Base-by-base conservation (phyloP, 139 green algal genomes). In the Nannochloris sp. region DNA sequence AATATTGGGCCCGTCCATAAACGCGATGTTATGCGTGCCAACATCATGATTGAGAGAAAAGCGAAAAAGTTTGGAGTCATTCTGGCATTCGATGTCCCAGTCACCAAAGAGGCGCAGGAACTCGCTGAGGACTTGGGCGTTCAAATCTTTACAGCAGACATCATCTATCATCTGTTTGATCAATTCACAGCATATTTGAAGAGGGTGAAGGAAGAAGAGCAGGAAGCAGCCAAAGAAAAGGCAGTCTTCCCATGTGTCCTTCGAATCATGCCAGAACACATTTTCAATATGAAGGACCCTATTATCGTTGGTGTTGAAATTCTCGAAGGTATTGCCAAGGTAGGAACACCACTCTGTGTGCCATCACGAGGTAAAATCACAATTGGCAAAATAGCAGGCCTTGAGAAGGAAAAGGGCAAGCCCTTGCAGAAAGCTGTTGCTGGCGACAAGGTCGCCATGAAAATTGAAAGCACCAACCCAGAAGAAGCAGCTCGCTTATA, bases 91-190 rank as follows among this genome's bases (percentile, higher is more conserved):
- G 93, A 99, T 54, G 91, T 99, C 16, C 76, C 80, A 1, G 86
- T 95, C 31, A 87, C 65, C 18, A 81, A 72, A 36, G 89, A 97
- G 66, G 91, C 92, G 11, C 44, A 63, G 0, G 75, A 88, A 56
- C 78, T 95, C 68, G 77, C 91, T 0, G 80, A 95, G 43, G 84
- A 92, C 65, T 63, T 90, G 57, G 82, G 83, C 10, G 93, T 98
- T 14, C 80, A 70, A 21, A 85, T 99, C 64, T 95, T 99, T 73
- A 97, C 89, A 0, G 93, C 93, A 12, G 93, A 99, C 80, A 98
- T 99, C 81, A 99, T 99, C 75, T 99, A 99, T 78, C 93, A 99
- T 85, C 84, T 99, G 19, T 98, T 98, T 57, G 93, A 99, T 82
- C 89, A 96, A 69, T 95, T 96, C 80, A 92, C 74, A 4, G 83